phyloP scores from a whole-genome alignment of 192 early-diverging fungal species.

The Umbelopsis sp. region DNA sequence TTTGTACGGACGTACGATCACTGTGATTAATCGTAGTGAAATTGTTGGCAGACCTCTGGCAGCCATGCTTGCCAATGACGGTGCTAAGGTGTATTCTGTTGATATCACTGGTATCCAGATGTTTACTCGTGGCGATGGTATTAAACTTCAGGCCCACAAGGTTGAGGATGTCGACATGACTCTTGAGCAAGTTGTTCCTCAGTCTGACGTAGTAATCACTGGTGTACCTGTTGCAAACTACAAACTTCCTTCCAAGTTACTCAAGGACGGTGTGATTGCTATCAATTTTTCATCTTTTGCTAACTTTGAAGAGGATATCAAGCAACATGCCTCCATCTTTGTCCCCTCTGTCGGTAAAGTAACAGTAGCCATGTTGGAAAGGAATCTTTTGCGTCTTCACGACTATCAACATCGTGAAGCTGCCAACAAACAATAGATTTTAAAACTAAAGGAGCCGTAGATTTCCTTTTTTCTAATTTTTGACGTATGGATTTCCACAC shows the following conservation, averaged over 20 bases:
- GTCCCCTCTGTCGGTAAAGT: constrained; percentile 98
- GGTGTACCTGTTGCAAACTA: constrained; percentile 90
- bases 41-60: constrained; percentile 98
- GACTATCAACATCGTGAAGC: constrained; percentile 61
- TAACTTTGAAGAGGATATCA: constrained; percentile 95
- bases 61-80: constrained; percentile 96
- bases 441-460: not conserved
- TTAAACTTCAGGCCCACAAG: constrained; percentile 67
- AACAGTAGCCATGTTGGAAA: constrained; percentile 97
- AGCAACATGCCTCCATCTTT: constrained; percentile 92
- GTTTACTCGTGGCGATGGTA: constrained; percentile 70
- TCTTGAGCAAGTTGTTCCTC: constrained; percentile 77
- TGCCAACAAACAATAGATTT: constrained; percentile 27
- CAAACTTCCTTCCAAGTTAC: constrained; percentile 81
- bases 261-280: constrained; percentile 97
- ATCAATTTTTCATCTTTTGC: constrained; percentile 97
- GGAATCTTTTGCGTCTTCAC: constrained; percentile 90
- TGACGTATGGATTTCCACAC: not conserved
- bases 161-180: constrained; percentile 73
- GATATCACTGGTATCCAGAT: constrained; percentile 88
- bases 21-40: constrained; percentile 94
- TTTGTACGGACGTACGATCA: constrained; percentile 90
- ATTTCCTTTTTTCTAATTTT: not conserved
- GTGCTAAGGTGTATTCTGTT: constrained; percentile 95
- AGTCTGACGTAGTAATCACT: constrained; percentile 97